Evolutionary conservation across 306 rosid species (phyloP), one percentile per base, ranked within the genome.

Genomic region (Ziziphus jujuba): DNA sequence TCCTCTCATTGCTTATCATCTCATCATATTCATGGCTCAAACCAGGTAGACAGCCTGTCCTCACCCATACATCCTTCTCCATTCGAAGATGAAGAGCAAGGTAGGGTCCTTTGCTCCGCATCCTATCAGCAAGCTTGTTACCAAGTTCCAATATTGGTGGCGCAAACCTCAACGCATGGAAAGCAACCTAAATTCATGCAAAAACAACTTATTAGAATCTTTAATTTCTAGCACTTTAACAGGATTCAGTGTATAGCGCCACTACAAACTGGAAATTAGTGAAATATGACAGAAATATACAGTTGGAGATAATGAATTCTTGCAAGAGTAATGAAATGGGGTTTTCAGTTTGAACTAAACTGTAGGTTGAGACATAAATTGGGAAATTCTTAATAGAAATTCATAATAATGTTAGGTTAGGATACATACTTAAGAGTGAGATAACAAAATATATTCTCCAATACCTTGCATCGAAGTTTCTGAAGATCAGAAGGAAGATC

Each of bases 11-110:
- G 75, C 71, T 84, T 20, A 93, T 63, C 20, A 90, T 87, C 71
- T 93, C 99, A 56, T 93, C 92, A 13, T 69, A 84, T 34, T 90
- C 82, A 0, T 56, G 84, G 82, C 82, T 85, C 79, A 93, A 61
- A 62, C 97, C 96, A 1, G 99, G 99, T 54, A 91, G 87, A 74
- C 99, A 93, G 36, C 99, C 99, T 2, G 99, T 93, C 75, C 99
- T 93, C 68, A 93, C 97, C 99, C 99, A 93, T 9, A 93, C 99
- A 36, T 93, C 99, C 79, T 83, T 93, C 81, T 93, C 99, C 97
- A 93, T 88, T 75, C 99, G 73, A 31, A 93, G 77, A 80, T 93
- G 99, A 66, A 93, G 92, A 36, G 99, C 95, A 44, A 93, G 87
- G 78, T 90, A 93, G 0, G 97, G 99, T 25, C 99, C 99, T 77